Evolutionary conservation across 805 yeast species (phyloP).

Genomic region (Yarrowia sp.): DNA sequence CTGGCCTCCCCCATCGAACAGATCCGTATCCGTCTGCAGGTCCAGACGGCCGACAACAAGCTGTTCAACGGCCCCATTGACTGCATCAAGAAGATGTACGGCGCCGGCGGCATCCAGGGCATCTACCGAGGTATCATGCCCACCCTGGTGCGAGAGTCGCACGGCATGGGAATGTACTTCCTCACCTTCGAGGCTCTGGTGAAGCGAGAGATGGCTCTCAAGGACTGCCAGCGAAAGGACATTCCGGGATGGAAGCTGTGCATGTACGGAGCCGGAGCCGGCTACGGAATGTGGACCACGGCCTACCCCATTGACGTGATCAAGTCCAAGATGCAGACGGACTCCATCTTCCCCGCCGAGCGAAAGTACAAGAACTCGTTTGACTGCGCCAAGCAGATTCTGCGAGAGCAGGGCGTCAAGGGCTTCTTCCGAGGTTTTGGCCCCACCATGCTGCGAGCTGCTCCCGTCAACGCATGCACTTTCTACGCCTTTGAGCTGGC

Average conservation of each 20-base stretch:
- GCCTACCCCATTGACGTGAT: conserved; percentile 88
- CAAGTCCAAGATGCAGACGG: conserved; percentile 85
- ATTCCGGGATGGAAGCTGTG: conserved; percentile 88
- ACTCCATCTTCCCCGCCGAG: conserved; percentile 53
- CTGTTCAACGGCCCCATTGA: conserved; percentile 73
- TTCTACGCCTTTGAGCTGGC: conserved; percentile 90
- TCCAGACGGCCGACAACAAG: conserved; percentile 61
- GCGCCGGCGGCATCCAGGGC: conserved; percentile 55
- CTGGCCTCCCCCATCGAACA: conserved; percentile 94
- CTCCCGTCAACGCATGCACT: conserved; percentile 97
- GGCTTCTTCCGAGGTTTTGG: conserved; percentile 89
- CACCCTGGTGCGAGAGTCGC: conserved; percentile 77
- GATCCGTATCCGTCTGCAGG: conserved; percentile 88
- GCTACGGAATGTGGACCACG: conserved; percentile 82
- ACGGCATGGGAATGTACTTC: conserved; percentile 85
- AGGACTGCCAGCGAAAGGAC: conserved; percentile 56
- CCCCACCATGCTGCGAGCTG: conserved; percentile 93
- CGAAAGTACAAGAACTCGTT: conserved; percentile 59
- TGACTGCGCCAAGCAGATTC: conserved; percentile 58
- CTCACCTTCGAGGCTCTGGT: conserved; percentile 87
- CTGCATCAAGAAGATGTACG: conserved; percentile 57
- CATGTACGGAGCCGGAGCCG: conserved; percentile 84
- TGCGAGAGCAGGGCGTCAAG: conserved; percentile 56
- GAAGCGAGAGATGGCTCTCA: conserved; percentile 54
- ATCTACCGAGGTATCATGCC: conserved; percentile 81